These are phyloP conservation scores for Harringtonia aguacate DNA, from an alignment of 2,329 filamentous ascomycete genomes.

Conservation along the genomic window DNA sequence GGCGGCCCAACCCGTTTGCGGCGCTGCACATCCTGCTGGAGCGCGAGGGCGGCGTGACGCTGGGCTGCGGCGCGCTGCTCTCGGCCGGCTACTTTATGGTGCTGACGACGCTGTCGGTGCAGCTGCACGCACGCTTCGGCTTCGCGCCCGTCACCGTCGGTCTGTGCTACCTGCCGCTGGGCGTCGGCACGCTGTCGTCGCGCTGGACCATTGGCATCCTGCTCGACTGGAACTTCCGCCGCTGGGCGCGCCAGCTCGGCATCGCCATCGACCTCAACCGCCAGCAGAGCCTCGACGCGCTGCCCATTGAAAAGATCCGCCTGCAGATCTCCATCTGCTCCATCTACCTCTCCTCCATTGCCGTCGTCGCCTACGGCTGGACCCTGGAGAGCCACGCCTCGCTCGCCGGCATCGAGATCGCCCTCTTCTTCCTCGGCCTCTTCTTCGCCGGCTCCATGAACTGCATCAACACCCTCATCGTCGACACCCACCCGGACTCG, in stretches of 20 bases:
- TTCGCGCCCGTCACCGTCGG: no score
- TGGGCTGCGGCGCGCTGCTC: no score
- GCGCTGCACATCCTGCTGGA: no score
- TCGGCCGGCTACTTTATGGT: no score
- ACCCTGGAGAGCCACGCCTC: constrained; percentile 13
- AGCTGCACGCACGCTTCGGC: no score
- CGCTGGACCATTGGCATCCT: constrained; percentile 11
- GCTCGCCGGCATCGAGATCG: constrained; percentile 12
- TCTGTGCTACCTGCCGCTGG: constrained; percentile 13
- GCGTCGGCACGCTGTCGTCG: constrained; percentile 11
- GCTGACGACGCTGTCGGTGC: no score
- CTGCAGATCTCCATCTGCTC: constrained; percentile 12
- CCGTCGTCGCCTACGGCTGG: constrained; percentile 16
- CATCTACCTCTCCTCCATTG: constrained; percentile 11
- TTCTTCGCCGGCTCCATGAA: constrained; percentile 13
- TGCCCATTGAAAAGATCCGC: constrained; percentile 13
- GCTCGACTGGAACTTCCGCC: constrained; percentile 13
- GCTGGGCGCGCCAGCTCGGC: constrained; percentile 9
- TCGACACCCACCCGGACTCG: constrained; percentile 3
- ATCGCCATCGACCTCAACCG: constrained; percentile 8
- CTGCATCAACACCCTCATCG: constrained; percentile 13
- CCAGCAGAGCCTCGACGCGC: constrained; percentile 11
- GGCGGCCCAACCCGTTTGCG: no score
- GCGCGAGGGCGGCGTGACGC: no score
- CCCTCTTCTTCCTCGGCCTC: constrained; percentile 15